Percentiles rank a stretch among this genome's conserved stretches.
Evolutionary conservation across 768 basidiomycete genomes (phyloP).

Genomic region (Boletus rubroflammeus): DNA sequence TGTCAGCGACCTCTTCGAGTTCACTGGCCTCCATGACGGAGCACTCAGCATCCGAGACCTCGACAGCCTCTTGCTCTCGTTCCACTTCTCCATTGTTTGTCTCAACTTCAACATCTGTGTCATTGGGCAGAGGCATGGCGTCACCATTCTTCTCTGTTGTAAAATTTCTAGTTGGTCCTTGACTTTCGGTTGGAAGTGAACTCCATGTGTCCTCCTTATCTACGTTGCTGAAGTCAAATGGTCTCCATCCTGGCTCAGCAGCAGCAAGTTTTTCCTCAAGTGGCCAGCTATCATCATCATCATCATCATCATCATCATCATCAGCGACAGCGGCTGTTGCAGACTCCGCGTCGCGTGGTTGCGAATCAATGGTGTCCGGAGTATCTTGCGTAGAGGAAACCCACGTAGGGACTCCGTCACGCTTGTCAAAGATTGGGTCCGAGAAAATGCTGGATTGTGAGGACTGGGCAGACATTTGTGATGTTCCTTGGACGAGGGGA

Average conservation of each 20-base stretch:
- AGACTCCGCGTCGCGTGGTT: conserved; percentile 22
- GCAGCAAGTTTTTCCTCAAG: conserved; percentile 60
- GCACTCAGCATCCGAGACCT: conserved; percentile 36
- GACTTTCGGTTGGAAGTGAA: conserved; percentile 59
- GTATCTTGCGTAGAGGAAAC: conserved; percentile 59
- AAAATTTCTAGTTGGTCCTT: conserved; percentile 31
- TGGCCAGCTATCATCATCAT: conserved; percentile 71
- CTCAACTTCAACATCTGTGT: conserved; percentile 12
- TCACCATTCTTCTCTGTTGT: conserved; percentile 10
- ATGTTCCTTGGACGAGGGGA: conserved; percentile 25
- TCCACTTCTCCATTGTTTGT: conserved; percentile 8
- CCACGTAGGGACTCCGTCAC: conserved; percentile 48
- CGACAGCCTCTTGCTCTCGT: conserved; percentile 19
- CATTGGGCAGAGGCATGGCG: not conserved
- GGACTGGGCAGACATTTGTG: conserved; percentile 46
- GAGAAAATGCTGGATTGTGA: conserved; percentile 52
- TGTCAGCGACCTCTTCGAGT: conserved; percentile 39
- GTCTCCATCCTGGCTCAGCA: conserved; percentile 55
- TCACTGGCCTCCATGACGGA: conserved; percentile 31
- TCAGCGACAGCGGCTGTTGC: conserved; percentile 1
- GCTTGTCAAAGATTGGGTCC: conserved; percentile 49
- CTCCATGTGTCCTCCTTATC: conserved; percentile 81
- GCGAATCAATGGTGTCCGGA: conserved; percentile 42
- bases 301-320: conserved; percentile 55
- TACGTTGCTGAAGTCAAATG: conserved; percentile 45